phyloP scores from a whole-genome alignment of 164 flowering plant species.

The Berberis thunbergii region DNA sequence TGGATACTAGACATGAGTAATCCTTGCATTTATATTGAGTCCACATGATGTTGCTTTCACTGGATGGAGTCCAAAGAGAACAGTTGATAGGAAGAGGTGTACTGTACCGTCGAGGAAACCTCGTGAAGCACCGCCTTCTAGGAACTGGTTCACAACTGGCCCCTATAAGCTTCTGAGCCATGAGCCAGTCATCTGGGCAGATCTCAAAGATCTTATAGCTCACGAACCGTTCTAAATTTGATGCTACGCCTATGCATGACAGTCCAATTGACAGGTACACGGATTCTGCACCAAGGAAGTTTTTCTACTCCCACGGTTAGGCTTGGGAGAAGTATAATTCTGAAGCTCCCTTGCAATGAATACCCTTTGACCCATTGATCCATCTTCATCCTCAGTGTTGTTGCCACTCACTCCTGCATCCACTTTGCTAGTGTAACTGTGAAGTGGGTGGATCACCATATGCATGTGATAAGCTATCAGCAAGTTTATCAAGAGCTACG shows the following conservation, averaged over 20 bases:
- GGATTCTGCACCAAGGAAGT: conserved; percentile 27
- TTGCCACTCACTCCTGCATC: conserved; percentile 14
- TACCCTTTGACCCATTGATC: conserved; percentile 1
- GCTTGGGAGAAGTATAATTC: conserved; percentile 27
- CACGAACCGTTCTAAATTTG: conserved; percentile 28
- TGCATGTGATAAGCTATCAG: conserved; percentile 11
- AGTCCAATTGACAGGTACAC: conserved; percentile 27
- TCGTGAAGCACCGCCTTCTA: conserved; percentile 60
- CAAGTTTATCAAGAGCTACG: conserved; percentile 28
- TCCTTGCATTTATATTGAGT: conserved; percentile 55
- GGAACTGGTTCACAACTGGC: conserved; percentile 86
- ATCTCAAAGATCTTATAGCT: conserved; percentile 22
- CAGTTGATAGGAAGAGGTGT: conserved; percentile 67
- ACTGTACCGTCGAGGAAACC: conserved; percentile 60
- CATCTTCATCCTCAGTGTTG: conserved; percentile 21
- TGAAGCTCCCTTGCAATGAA: conserved; percentile 23
- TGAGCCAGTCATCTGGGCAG: conserved; percentile 46
- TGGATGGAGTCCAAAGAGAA: conserved; percentile 68
- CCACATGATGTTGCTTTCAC: conserved; percentile 73
- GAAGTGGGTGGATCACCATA: conserved; percentile 7
- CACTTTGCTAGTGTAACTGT: conserved; percentile 15
- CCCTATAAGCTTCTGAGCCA: conserved; percentile 74
- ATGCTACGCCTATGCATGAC: conserved; percentile 17
- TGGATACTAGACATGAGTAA: conserved; percentile 42
- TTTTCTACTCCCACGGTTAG: conserved; percentile 22